Evolutionary conservation across 1,284 basidiomycete species (phyloP).

Genomic region (Neonothopanus nambi): DNA sequence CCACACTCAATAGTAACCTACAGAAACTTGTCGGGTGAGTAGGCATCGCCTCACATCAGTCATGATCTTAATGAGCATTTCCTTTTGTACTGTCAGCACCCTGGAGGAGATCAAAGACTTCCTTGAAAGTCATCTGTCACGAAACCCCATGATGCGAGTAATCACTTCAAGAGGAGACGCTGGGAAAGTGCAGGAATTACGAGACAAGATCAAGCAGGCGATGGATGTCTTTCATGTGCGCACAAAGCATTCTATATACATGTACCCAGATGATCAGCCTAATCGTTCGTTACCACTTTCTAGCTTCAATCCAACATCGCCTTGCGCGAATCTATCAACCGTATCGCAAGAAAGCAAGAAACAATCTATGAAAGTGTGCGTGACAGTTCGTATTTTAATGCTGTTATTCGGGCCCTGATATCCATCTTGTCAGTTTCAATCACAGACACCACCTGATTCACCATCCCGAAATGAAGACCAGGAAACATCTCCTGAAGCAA

Average conservation of each 20-base stretch:
- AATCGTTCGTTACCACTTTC: neutral
- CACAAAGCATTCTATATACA: neutral
- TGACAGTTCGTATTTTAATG: neutral
- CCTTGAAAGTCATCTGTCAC: neutral
- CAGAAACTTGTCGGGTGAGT: too few species aligned
- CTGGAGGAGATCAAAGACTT: neutral
- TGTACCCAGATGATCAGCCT: neutral
- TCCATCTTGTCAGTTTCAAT: neutral
- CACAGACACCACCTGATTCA: neutral
- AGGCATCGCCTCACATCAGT: neutral
- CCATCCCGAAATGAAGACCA: neutral
- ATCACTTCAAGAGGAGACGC: neutral
- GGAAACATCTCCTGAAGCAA: too few species aligned
- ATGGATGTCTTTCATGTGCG: slow-evolving; percentile 6
- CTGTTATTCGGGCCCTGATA: neutral
- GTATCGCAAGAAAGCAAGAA: slow-evolving; percentile 1
- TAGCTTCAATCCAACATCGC: slow-evolving; percentile 9
- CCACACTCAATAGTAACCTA: too few species aligned
- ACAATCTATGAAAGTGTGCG: slow-evolving; percentile 2
- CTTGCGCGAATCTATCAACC: neutral
- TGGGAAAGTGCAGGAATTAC: slow-evolving; percentile 1
- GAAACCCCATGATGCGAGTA: neutral
- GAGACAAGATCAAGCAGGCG: slow-evolving; percentile 5
- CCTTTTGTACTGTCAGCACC: neutral
- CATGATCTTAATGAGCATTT: neutral